These are phyloP conservation scores for Odontarrhena argentea DNA, from an alignment of 345 rosid species.

Conservation along the genomic window DNA sequence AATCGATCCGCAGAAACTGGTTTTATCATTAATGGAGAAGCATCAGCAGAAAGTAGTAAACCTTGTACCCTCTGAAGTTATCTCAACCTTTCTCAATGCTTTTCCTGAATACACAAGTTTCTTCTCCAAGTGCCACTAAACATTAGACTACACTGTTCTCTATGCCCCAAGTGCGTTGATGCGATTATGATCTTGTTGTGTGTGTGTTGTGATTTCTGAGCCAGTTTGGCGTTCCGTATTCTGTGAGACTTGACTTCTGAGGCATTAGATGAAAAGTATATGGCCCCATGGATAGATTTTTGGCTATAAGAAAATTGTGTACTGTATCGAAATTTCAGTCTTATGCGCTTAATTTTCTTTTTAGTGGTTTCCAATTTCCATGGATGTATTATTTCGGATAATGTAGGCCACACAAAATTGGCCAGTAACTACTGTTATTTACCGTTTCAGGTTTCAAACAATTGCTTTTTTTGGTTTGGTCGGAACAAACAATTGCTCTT, in stretches of 20 bases:
- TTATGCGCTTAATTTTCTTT: background rate
- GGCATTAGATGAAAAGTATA: background rate
- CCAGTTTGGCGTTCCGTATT: constrained; percentile 11
- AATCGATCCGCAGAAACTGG: constrained; percentile 35
- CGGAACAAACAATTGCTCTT: background rate
- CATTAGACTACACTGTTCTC: constrained; percentile 4
- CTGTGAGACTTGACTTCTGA: background rate
- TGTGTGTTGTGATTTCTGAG: background rate
- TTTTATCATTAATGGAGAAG: constrained; percentile 46
- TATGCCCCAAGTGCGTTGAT: constrained; percentile 9
- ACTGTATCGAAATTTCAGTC: background rate
- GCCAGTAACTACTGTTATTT: background rate
- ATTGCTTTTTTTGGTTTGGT: no score
- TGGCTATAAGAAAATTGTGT: background rate
- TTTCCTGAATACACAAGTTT: constrained; percentile 48
- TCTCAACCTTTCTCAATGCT: constrained; percentile 48
- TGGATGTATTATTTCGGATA: background rate
- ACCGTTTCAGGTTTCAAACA: background rate
- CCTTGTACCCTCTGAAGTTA: constrained; percentile 38
- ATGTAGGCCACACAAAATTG: background rate
- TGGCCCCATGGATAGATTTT: background rate
- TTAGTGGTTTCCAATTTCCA: background rate
- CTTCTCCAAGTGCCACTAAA: constrained; percentile 41
- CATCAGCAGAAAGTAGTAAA: constrained; percentile 39
- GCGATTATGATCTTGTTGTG: constrained; percentile 11